phyloP scores from a whole-genome alignment of 768 basidiomycete genomes.

The Leccinellum rugosiceps region DNA sequence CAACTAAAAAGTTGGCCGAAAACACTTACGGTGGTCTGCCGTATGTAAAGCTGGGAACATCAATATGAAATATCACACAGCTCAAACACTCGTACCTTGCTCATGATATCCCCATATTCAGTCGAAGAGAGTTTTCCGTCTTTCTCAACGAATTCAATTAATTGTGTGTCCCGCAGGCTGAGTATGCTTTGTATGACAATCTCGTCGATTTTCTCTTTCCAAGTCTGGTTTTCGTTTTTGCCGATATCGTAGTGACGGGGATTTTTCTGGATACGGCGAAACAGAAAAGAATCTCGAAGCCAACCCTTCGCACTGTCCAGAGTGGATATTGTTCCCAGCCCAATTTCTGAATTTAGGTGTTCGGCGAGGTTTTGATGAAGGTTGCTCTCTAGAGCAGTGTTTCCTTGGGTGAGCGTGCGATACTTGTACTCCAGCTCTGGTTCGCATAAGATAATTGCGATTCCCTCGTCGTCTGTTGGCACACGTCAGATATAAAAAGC shows the following conservation, averaged over 20 bases:
- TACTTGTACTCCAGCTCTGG: conserved; percentile 70
- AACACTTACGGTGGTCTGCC: conserved; percentile 56
- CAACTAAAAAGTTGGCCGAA: not conserved
- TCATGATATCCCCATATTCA: conserved; percentile 83
- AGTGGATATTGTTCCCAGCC: conserved; percentile 75
- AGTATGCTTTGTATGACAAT: conserved; percentile 67
- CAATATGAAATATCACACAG: not conserved
- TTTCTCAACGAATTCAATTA: conserved; percentile 47
- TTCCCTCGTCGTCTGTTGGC: conserved; percentile 69
- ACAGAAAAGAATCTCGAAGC: conserved; percentile 84
- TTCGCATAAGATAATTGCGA: conserved; percentile 83
- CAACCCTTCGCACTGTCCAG: conserved; percentile 72
- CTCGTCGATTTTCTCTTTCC: conserved; percentile 70
- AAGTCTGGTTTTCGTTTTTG: conserved; percentile 53
- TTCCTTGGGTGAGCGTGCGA: conserved; percentile 61
- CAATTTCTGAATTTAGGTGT: conserved; percentile 93
- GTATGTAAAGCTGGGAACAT: conserved; percentile 63
- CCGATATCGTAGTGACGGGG: conserved; percentile 70
- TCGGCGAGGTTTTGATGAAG: conserved; percentile 82
- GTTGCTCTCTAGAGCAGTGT: conserved; percentile 79
- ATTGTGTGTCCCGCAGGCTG: conserved; percentile 55
- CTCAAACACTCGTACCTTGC: conserved; percentile 52
- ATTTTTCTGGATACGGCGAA: conserved; percentile 81
- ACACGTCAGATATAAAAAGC: not conserved
- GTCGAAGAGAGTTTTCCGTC: conserved; percentile 55